Base-by-base conservation (phyloP, 768 basidiomycete genomes). In the Calocera cornea region DNA sequence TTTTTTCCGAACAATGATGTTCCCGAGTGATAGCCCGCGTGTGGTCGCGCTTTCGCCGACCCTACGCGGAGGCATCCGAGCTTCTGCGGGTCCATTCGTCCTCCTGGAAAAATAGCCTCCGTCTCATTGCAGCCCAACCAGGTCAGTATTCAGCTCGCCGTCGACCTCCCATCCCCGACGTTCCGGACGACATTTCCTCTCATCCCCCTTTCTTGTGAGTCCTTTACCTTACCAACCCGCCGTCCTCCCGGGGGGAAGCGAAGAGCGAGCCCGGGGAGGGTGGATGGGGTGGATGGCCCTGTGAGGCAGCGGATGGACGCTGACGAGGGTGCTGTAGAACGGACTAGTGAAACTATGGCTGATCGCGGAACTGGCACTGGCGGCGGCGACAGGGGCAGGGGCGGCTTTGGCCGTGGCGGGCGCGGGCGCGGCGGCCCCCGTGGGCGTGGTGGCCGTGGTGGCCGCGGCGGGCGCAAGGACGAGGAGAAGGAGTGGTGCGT, bases 401-500 rank as follows among this genome's bases (percentile, higher is more conserved):
- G 95, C 76, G 92, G 91, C 71, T 86, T 92, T 70, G 90, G 92
- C 70, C 86, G 92, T 72, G 90, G 83, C 69, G 82, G 84, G 19
- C 79, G 85, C 64, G 86, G 86, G 44, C 83, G 88, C 74, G 80
- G 87, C 70, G 85, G 95, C 64, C 90, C 92, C 72, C 88, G 97
- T 27, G 54, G 54, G 14, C 54, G 54, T 27, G 54, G 54, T 19
- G 54, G 54, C 8, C 24, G 44, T 47, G 44, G 54, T 10, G 54
- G 54, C 73, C 89, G 95, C 73, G 97, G 95, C 68, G 92, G 91
- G 68, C 92, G 93, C 83, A 97, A 97, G 84, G 97, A 99, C 75
- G 97, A 98, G 79, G 97, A 98, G 82, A 97, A 98, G 84, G 97
- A 98, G 79, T 98, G 97, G 95, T 97, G 77, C 78, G 82, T 78